Evolutionary conservation across 768 basidiomycete genomes (phyloP), one percentile per base, ranked within the genome.

Genomic region (Neoboletus magnificus): DNA sequence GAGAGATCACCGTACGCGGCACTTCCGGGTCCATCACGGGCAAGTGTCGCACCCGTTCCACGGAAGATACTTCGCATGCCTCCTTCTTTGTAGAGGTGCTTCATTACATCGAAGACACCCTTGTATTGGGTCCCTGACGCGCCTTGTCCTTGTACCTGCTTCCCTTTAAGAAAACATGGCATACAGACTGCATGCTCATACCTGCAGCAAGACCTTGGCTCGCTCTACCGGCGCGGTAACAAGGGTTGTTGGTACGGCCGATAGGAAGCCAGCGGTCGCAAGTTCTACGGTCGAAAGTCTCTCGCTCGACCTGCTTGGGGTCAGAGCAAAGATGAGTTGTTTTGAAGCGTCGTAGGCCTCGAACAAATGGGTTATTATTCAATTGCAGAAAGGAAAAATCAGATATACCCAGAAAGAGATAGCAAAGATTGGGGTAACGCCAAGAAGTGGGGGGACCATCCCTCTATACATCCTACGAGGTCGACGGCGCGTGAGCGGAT

Each of bases 341-440:
- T 98, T 98, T 27, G 95, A 93, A 49, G 84, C 78, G 69, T 98
- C 94, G 68, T 98, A 99, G 8, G 91, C 93, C 95, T 96, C 50
- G 54, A 47, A 33, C 40, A 23, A 49, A 46, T 13, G 29, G 37
- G 50, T 57, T 32, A 54, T 62, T 57, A 44, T 50, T 58, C 54
- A 48, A 33, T 45, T 23, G 32, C 10, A 20, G 20, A 41, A 46
- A 37, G 51, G 15, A 30, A 29, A 39, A 5, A 39, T 40, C 7
- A 3, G 27, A 62, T 30, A 55, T 71, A 94, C 95, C 95, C 95
- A 98, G 79, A 99, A 98, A 4, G 93, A 96, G 30, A 98, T 77
- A 4, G 97, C 97, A 65, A 99, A 99, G 66, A 98, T 98, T 33
- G 97, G 97, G 5, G 97, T 98, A 29, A 99, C 93, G 29, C 96